phyloP scores from a whole-genome alignment of 75 land plant species.

The Cunninghamia lanceolata region DNA sequence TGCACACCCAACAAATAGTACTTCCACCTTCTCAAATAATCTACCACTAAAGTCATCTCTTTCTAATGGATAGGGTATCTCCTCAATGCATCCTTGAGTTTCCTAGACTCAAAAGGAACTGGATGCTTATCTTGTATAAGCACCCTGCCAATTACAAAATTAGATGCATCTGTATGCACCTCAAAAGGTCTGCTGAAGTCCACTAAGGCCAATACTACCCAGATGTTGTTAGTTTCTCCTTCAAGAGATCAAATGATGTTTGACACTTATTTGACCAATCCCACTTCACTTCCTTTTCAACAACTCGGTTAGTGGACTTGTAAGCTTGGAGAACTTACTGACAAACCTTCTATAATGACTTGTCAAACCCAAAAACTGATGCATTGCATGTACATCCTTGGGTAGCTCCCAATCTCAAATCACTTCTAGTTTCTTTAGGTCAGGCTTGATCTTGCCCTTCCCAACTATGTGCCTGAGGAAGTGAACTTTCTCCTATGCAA shows the following conservation, averaged over 20 bases:
- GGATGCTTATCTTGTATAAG: neutral
- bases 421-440: slow-evolving; percentile 6
- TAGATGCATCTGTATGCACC: no score
- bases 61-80: neutral
- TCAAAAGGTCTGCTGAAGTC: no score
- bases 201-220: no score
- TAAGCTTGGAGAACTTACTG: neutral
- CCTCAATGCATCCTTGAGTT: neutral
- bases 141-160: neutral
- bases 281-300: slow-evolving; percentile 9
- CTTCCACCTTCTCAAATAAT: neutral
- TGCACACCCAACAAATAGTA: neutral
- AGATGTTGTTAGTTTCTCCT: no score
- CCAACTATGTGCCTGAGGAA: no score
- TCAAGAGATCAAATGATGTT: no score
- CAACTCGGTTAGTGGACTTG: neutral
- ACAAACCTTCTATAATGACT: slow-evolving; percentile 22
- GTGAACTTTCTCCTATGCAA: no score
- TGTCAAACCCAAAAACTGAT: slow-evolving; percentile 17
- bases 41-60: neutral
- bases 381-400: neutral
- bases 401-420: slow-evolving; percentile 16
- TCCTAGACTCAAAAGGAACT: neutral
- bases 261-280: neutral
- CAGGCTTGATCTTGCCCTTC: no score